These are phyloP conservation scores for Cyberlindnera suaveolens DNA, from an alignment of 805 yeast species.

Conservation along the genomic window DNA sequence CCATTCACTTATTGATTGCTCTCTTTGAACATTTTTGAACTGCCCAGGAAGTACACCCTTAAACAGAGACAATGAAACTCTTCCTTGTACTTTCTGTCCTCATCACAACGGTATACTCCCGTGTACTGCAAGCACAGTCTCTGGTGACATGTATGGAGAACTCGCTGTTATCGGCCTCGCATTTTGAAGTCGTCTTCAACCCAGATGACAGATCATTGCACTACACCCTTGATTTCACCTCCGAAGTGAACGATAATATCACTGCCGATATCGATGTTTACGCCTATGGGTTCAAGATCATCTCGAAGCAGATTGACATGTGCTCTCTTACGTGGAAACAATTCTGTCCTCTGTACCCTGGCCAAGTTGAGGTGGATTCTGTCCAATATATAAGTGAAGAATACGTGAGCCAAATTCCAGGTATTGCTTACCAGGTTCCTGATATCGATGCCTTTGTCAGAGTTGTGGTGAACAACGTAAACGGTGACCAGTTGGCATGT, in stretches of 20 bases:
- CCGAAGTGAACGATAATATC: conserved; percentile 62
- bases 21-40: too few species aligned
- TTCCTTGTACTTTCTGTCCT: not conserved
- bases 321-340: conserved; percentile 71
- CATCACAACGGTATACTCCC: conserved; percentile 7
- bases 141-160: conserved; percentile 81
- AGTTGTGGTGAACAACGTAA: conserved; percentile 55
- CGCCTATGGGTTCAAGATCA: conserved; percentile 80
- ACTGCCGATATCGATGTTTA: conserved; percentile 66
- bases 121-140: conserved; percentile 56
- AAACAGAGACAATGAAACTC: not conserved
- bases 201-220: conserved; percentile 64
- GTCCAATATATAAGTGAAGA: conserved; percentile 47
- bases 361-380: conserved; percentile 70
- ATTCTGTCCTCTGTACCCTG: conserved; percentile 86
- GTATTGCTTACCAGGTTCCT: conserved; percentile 84
- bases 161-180: conserved; percentile 65
- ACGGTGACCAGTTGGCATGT: conserved; percentile 75
- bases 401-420: conserved; percentile 61
- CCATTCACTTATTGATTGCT: too few species aligned
- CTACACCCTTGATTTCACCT: conserved; percentile 63
- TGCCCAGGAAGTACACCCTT: not conserved
- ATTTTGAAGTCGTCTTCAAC: conserved; percentile 68
- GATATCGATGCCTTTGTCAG: conserved; percentile 80
- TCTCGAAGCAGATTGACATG: conserved; percentile 50